Conservation (phyloP, 2,329 filamentous ascomycete genomes). For the Bertia moriformis region DNA sequence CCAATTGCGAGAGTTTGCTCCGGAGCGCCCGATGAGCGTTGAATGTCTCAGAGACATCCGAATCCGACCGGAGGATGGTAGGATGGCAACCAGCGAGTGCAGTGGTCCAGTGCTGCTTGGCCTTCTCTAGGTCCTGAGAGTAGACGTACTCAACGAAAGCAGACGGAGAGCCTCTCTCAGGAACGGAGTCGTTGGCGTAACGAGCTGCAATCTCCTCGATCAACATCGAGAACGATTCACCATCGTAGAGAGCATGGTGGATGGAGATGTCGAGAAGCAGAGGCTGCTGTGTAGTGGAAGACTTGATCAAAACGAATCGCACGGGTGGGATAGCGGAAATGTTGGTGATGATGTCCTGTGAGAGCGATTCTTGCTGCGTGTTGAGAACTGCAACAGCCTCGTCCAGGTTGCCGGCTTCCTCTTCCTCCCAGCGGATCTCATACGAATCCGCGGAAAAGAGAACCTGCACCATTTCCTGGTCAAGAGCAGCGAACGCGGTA, state of each 20-base stretch:
- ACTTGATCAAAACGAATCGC: constrained; percentile 9
- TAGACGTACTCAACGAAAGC: constrained; percentile 12
- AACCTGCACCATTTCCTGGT: constrained; percentile 14
- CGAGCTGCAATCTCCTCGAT: constrained; percentile 13
- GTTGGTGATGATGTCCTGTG: constrained; percentile 11
- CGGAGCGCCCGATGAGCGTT: constrained; percentile 5
- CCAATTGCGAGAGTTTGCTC: constrained; percentile 10
- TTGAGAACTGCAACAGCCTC: constrained; percentile 3
- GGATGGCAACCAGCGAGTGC: constrained; percentile 10
- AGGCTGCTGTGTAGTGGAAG: constrained; percentile 4
- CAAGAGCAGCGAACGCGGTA: constrained; percentile 13
- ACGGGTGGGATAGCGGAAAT: constrained; percentile 12
- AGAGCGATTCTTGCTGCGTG: constrained; percentile 5
- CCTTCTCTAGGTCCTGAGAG: constrained; percentile 9
- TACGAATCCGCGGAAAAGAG: constrained; percentile 8
- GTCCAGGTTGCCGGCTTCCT: constrained; percentile 6
- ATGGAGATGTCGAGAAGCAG: constrained; percentile 14
- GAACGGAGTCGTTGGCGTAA: constrained; percentile 7
- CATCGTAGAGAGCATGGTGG: constrained; percentile 21
- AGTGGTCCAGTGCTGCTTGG: constrained; percentile 12
- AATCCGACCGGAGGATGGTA: constrained; percentile 3
- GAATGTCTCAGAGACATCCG: background rate
- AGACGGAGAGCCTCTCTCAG: constrained; percentile 8
- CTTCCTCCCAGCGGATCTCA: constrained; percentile 9
- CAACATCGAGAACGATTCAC: constrained; percentile 15